Evolutionary conservation across 768 basidiomycete species (phyloP).

Genomic region (Panaeolus cyanescens): DNA sequence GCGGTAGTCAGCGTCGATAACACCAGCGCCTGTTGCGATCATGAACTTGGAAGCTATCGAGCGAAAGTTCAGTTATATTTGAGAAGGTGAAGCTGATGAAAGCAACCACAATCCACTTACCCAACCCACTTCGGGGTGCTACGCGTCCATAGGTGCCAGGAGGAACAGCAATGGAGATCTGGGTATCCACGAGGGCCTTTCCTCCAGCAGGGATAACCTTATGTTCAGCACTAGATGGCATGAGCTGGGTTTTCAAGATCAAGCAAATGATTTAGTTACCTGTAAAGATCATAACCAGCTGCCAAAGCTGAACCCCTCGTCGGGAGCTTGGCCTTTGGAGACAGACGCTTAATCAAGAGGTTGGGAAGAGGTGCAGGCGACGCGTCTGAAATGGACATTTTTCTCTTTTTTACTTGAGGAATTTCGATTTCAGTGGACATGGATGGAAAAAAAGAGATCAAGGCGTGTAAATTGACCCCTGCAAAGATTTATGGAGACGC

Average conservation of each 20-base stretch:
- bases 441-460: constrained; percentile 2
- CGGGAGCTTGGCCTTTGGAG: constrained; percentile 79
- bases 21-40: constrained; percentile 98
- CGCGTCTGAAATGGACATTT: constrained; percentile 43
- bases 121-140: constrained; percentile 93
- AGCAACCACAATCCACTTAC: constrained; percentile 44
- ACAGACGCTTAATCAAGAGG: constrained; percentile 84
- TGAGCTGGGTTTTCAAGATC: constrained; percentile 6
- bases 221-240: constrained; percentile 68
- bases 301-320: constrained; percentile 84
- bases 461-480: neutral
- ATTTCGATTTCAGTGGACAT: constrained; percentile 22
- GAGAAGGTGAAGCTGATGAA: neutral
- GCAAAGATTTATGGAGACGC: constrained; percentile 19
- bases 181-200: constrained; percentile 90
- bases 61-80: neutral
- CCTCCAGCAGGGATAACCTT: constrained; percentile 86
- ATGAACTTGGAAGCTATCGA: constrained; percentile 89
- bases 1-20: constrained; percentile 95
- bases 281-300: constrained; percentile 95
- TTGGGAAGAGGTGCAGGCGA: constrained; percentile 42
- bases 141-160: constrained; percentile 94
- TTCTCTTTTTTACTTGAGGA: constrained; percentile 55
- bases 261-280: constrained; percentile 45
- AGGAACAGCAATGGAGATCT: constrained; percentile 93